Evolutionary conservation across 768 basidiomycete species (phyloP), one percentile per base, ranked within the genome.

Genomic region (Tricholoma saponaceum): DNA sequence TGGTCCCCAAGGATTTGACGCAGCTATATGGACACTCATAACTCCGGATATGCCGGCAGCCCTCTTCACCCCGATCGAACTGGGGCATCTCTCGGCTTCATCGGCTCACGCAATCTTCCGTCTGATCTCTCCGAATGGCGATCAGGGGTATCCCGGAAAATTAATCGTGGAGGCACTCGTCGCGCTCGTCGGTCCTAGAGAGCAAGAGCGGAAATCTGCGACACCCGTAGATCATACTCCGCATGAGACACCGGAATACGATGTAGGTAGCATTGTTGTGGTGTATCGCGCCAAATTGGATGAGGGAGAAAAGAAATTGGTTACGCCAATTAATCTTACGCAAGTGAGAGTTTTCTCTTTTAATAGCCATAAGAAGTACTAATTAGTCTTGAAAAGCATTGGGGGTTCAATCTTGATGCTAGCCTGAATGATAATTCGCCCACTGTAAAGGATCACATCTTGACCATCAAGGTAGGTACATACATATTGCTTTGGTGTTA

Each of bases 401-500:
- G 88, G 87, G 89, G 89, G 26, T 90, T 90, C 75, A 90, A 91
- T 65, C 79, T 90, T 10, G 85, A 89, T 32, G 88, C 86, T 1
- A 89, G 87, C 63, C 72, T 86, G 41, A 69, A 71, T 47, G 74
- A 73, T 14, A 16, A 32, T 67, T 72, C 14, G 6, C 69, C 82
- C 28, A 75, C 75, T 25, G 78, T 90, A 39, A 78, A 82, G 63
- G 74, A 81, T 37, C 87, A 79, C 54, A 66, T 53, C 7, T 62
- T 81, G 22, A 75, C 71, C 2, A 76, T 81, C 56, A 75, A 76
- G 66, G 76, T 76, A 55, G 23, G 64, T 14, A 33, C n/a, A n/a
- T n/a, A n/a, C n/a, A n/a, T n/a, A n/a, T n/a, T 49, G 51, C 28
- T 46, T 25, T 10, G 18, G 6, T 57, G 10, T 18, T 52, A 46